phyloP scores from a whole-genome alignment of 805 yeast species.

The Starmerella geochares region DNA sequence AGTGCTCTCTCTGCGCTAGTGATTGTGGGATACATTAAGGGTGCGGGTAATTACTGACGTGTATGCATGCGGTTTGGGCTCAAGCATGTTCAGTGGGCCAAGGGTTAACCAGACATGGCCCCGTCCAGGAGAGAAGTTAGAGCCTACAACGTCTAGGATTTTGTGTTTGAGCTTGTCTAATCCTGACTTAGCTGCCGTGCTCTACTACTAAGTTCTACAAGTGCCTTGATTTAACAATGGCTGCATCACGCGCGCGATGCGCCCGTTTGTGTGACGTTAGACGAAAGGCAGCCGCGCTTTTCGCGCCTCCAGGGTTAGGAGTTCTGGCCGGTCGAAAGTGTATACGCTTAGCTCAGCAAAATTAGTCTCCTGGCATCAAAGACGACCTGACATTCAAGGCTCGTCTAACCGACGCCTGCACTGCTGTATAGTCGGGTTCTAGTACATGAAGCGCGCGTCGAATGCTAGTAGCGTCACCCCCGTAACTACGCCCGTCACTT shows the following conservation, averaged over 20 bases:
- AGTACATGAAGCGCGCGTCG: conserved; percentile 16
- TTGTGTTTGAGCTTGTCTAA: no score
- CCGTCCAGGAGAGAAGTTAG: no score
- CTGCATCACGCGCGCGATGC: neutral
- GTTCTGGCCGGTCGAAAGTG: neutral
- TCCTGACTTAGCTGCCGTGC: no score
- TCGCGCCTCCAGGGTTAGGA: neutral
- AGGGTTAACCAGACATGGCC: neutral
- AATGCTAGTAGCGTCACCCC: conserved; percentile 17
- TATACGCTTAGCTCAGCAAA: conserved; percentile 9
- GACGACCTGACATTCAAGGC: neutral
- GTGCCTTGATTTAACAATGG: no score
- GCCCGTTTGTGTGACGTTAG: neutral
- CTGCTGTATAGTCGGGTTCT: neutral
- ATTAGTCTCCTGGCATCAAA: conserved; percentile 7
- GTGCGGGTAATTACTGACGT: neutral
- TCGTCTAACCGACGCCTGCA: neutral
- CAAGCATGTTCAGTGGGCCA: neutral
- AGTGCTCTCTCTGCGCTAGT: no score
- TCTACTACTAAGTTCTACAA: no score
- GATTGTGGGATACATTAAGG: conserved; percentile 1
- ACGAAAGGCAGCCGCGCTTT: neutral
- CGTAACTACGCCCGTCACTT: conserved; percentile 22
- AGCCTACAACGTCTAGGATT: no score
- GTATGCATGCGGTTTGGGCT: neutral